Evolutionary conservation across 495 filamentous ascomycete species (phyloP), one percentile per base, ranked within the genome.

Genomic region (Neurospora hispaniola): DNA sequence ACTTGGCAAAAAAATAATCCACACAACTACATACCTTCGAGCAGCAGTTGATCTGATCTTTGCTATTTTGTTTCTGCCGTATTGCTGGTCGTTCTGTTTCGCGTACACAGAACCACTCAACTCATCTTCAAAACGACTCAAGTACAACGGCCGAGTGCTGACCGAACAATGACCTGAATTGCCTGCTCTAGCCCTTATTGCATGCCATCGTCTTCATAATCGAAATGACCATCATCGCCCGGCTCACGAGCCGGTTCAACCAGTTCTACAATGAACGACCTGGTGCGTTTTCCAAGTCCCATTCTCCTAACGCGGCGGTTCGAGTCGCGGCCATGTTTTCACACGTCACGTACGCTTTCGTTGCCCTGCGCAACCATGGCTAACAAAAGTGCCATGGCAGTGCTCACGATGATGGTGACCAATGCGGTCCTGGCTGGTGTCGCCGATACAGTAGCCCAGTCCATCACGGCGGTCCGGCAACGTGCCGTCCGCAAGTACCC

Each of bases 391-490:
- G 70, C 7, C 74, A 31, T 72, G 76, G 11, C 82, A 92, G 93
- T 99, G 44, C 86, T 99, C 74, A 99, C 96, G 54, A 99, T 95
- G 81, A 99, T 98, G 96, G 92, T 98, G 74, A 95, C 93, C 76
- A 99, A 99, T 82, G 91, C 96, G 72, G 91, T 99, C 42, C 89
- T 99, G 38, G 93, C 92, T 81, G 95, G 94, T 74, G 71, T 82
- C 69, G 80, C 96, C 79, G 96, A 99, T 84, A 98, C 95, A 18
- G 92, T 97, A 72, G 96, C 96, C 71, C 96, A 99, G 79, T 89
- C 92, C 71, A 91, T 99, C 76, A 98, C 96, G 35, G 88, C 93
- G 44, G 89, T 97, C 78, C 89, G 89, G 68, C 80, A 90, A 77
- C 89, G 90, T 69, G 87, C 90, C 12, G 76, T 89, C 35, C 87